Evolutionary conservation across 1,139 yeast genomes (phyloP).

Genomic region (Saccharomyces pastorianus): DNA sequence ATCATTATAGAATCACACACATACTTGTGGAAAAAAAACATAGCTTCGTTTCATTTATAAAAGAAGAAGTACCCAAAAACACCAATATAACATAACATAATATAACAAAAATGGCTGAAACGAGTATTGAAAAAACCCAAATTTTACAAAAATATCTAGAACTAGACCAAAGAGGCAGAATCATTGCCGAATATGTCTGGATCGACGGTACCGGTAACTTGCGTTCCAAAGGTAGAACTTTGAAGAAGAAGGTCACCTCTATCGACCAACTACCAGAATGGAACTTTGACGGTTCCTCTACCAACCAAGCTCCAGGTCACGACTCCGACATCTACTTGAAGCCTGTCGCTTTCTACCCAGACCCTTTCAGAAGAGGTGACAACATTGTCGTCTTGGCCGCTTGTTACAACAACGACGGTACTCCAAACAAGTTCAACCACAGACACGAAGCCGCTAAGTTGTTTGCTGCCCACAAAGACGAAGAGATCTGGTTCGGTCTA

Average conservation of each 20-base stretch:
- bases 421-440: slow-evolving; percentile 97
- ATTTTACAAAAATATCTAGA: slow-evolving; percentile 74
- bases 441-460: slow-evolving; percentile 95
- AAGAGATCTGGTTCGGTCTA: slow-evolving; percentile 92
- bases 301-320: slow-evolving; percentile 97
- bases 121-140: slow-evolving; percentile 58
- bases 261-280: slow-evolving; percentile 93
- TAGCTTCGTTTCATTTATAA: not conserved
- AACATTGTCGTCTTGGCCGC: slow-evolving; percentile 90
- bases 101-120: slow-evolving; percentile 34
- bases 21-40: not conserved
- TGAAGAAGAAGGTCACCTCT: slow-evolving; percentile 56
- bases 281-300: slow-evolving; percentile 98
- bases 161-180: slow-evolving; percentile 76
- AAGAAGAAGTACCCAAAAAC: not conserved
- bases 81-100: slow-evolving; percentile 4
- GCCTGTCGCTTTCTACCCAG: slow-evolving; percentile 89
- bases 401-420: slow-evolving; percentile 98
- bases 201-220: slow-evolving; percentile 86
- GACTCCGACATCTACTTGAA: slow-evolving; percentile 91
- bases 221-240: slow-evolving; percentile 91
- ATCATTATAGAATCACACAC: not conserved
- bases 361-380: slow-evolving; percentile 97
- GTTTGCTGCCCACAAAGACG: slow-evolving; percentile 83
- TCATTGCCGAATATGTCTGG: slow-evolving; percentile 97